Conservation (phyloP, 2,329 filamentous ascomycete genomes). For the Aurifilum marmelostoma region DNA sequence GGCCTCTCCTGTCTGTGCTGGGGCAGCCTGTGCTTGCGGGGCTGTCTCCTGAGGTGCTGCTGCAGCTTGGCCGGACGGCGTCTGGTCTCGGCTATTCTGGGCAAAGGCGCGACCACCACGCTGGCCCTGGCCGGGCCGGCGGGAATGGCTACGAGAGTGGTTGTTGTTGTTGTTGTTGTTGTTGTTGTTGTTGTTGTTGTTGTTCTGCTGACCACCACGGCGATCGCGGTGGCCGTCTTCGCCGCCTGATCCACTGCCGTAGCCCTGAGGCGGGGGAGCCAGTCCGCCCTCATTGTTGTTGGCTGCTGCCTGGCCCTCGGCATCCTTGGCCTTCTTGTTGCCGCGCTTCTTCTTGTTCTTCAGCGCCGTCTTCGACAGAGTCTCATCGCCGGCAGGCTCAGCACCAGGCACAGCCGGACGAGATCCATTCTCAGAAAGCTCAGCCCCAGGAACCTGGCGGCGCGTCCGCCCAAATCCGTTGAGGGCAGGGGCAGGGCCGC, state of each 20-base stretch:
- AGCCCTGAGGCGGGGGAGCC: constrained; percentile 49
- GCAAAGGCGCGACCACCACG: constrained; percentile 57
- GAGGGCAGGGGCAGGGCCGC: constrained; percentile 59
- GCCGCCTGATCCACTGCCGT: constrained; percentile 48
- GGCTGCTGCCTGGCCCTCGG: constrained; percentile 58
- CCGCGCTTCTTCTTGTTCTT: constrained; percentile 99
- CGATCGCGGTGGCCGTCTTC: constrained; percentile 70
- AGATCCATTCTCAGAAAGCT: constrained; percentile 67
- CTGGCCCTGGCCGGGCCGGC: constrained; percentile 50
- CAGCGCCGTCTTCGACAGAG: constrained; percentile 78
- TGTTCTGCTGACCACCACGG: constrained; percentile 49
- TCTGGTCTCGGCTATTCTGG: constrained; percentile 37
- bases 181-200: constrained; percentile 40
- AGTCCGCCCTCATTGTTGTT: constrained; percentile 52
- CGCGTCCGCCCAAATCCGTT: constrained; percentile 81
- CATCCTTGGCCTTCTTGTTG: constrained; percentile 84
- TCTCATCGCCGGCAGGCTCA: constrained; percentile 68
- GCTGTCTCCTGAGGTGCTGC: constrained; percentile 39
- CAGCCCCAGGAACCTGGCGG: constrained; percentile 85
- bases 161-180: constrained; percentile 39
- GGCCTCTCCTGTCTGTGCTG: constrained; percentile 42
- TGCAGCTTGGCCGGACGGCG: constrained; percentile 32
- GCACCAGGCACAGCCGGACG: constrained; percentile 50
- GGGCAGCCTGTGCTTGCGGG: constrained; percentile 9
- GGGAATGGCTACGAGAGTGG: constrained; percentile 56